A percentile compares a stretch with the other conserved stretches of the same genome.
Evolutionary conservation across 2,329 filamentous ascomycete species (phyloP).

Genomic region (Fusarium dimerum): DNA sequence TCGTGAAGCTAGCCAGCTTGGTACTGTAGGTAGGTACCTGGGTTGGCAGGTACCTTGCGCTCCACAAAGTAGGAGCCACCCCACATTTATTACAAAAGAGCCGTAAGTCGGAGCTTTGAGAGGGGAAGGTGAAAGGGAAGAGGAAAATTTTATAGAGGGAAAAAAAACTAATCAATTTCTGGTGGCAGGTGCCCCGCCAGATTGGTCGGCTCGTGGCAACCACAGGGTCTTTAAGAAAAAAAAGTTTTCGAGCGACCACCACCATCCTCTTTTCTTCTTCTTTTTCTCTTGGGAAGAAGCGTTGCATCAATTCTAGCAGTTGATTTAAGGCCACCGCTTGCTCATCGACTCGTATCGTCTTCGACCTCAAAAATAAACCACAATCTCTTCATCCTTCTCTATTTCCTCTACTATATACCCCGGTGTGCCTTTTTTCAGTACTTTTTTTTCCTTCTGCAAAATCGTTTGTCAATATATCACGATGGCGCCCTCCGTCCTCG

Average conservation of each 20-base stretch:
- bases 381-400: conserved; percentile 26
- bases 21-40: no score
- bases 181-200: conserved; percentile 13
- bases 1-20: no score
- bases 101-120: neutral
- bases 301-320: conserved; percentile 42
- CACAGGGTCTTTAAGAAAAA: conserved; percentile 35
- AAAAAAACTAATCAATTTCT: conserved; percentile 2
- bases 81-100: neutral
- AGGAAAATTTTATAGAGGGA: conserved; percentile 2
- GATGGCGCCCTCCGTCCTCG: conserved; percentile 72
- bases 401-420: neutral
- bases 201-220: conserved; percentile 10
- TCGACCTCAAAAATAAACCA: conserved; percentile 43
- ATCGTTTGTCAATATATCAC: conserved; percentile 32
- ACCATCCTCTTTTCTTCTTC: conserved; percentile 44
- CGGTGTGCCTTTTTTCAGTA: neutral
- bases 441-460: neutral
- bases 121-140: neutral
- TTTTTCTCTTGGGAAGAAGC: conserved; percentile 57
- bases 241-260: conserved; percentile 41
- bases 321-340: conserved; percentile 33
- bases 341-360: conserved; percentile 36
- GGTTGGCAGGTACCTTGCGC: no score
- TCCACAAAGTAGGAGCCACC: no score